phyloP scores from a whole-genome alignment of 768 basidiomycete species.

The Rhodosporidiobolus odoratus region DNA sequence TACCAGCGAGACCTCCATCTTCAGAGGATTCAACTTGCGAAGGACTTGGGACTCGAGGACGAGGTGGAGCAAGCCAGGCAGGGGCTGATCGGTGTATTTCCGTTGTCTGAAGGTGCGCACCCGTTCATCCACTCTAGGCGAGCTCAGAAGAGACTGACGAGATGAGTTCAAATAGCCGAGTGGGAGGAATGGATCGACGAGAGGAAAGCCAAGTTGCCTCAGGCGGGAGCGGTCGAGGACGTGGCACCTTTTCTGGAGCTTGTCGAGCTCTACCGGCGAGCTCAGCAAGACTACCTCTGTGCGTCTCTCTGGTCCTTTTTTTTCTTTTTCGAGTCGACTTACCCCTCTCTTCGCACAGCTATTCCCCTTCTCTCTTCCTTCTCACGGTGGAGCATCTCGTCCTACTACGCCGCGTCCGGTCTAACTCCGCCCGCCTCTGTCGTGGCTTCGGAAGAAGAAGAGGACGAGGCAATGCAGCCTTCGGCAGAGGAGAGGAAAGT shows the following conservation, averaged over 20 bases:
- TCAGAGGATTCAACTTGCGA: constrained; percentile 62
- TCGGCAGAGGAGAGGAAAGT: constrained; percentile 47
- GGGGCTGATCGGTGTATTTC: constrained; percentile 57
- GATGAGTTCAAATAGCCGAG: constrained; percentile 15
- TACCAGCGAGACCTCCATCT: constrained; percentile 62
- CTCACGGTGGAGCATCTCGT: constrained; percentile 55
- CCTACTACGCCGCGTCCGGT: constrained; percentile 31
- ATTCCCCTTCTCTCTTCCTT: constrained; percentile 67
- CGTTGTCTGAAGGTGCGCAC: constrained; percentile 16
- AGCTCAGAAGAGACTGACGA: neutral
- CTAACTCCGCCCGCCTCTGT: constrained; percentile 1
- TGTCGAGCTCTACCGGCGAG: constrained; percentile 59
- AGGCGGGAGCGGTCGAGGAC: constrained; percentile 54
- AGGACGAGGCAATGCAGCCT: constrained; percentile 46
- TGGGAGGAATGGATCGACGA: constrained; percentile 51
- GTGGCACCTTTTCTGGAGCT: constrained; percentile 56
- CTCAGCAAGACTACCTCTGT: constrained; percentile 77
- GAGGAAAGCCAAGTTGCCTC: constrained; percentile 50
- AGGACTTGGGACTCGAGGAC: constrained; percentile 56
- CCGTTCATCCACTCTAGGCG: no score
- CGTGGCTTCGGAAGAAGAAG: constrained; percentile 10
- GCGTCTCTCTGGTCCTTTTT: constrained; percentile 44
- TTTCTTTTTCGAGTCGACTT: neutral
- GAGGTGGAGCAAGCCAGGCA: constrained; percentile 62
- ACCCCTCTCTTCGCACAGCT: constrained; percentile 51